Conservation (phyloP, 2,329 filamentous ascomycete genomes). For the Trichophyton mentagrophytes region DNA sequence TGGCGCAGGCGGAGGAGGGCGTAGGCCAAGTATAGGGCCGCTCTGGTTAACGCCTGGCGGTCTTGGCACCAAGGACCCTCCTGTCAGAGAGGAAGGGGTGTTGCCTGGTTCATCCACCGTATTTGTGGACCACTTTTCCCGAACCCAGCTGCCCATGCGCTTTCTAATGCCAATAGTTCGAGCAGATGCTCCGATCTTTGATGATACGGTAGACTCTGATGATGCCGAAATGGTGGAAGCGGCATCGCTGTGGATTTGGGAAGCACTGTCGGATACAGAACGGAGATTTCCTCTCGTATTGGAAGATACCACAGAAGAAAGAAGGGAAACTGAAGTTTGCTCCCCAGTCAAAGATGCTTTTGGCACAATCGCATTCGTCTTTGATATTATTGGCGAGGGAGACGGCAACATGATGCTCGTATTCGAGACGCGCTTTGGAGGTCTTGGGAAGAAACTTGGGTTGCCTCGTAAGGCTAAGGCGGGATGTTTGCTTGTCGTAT, state of each 20-base stretch:
- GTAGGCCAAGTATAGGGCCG: slow-evolving; percentile 60
- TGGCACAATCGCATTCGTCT: slow-evolving; percentile 25
- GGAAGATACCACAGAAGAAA: slow-evolving; percentile 27
- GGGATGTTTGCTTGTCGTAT: slow-evolving; percentile 61
- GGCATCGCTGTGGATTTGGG: slow-evolving; percentile 4
- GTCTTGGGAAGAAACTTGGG: slow-evolving; percentile 21
- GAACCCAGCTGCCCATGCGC: slow-evolving; percentile 10
- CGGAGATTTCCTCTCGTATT: slow-evolving; percentile 9
- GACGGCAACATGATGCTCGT: slow-evolving; percentile 31
- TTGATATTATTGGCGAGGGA: slow-evolving; percentile 28
- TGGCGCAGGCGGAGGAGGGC: slow-evolving; percentile 43
- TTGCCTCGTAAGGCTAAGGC: slow-evolving; percentile 40
- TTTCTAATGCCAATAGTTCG: slow-evolving; percentile 7
- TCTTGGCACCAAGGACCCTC: slow-evolving; percentile 33
- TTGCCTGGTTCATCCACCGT: background rate
- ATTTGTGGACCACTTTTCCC: slow-evolving; percentile 5
- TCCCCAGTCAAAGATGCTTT: slow-evolving; percentile 15
- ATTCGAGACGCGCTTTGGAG: slow-evolving; percentile 36
- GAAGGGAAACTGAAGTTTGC: slow-evolving; percentile 22
- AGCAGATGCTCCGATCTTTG: slow-evolving; percentile 22
- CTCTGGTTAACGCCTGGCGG: slow-evolving; percentile 66
- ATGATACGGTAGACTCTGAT: slow-evolving; percentile 47
- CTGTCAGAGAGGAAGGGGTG: slow-evolving; percentile 13
- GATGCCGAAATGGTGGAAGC: slow-evolving; percentile 28
- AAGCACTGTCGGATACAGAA: slow-evolving; percentile 15